Conservation (phyloP, 73 alveolate species). For the Stentor roeselii region DNA sequence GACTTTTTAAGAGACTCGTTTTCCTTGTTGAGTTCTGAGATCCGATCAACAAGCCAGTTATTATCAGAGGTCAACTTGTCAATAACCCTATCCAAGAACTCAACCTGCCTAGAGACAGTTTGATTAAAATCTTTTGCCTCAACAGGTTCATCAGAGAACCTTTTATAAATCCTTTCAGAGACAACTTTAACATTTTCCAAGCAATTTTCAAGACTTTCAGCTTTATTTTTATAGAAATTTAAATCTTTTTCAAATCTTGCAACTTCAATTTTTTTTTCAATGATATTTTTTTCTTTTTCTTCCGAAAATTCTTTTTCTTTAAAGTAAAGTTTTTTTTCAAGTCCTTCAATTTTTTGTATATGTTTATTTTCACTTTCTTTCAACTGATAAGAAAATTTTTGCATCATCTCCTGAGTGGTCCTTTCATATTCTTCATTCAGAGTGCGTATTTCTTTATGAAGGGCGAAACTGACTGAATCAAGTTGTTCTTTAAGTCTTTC, state of each 20-base stretch:
- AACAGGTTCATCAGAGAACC: background rate
- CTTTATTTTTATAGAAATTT: background rate
- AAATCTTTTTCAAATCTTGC: background rate
- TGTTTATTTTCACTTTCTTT: background rate
- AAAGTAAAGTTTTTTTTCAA: background rate
- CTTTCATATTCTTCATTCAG: background rate
- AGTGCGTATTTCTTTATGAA: background rate
- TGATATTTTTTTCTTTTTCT: background rate
- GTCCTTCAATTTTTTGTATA: background rate
- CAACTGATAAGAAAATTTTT: background rate
- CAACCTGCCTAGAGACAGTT: background rate
- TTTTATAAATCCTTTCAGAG: background rate
- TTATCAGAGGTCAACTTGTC: constrained; percentile 22
- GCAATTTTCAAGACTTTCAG: background rate
- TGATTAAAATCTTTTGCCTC: background rate
- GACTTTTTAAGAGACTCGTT: background rate
- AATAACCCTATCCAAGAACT: background rate
- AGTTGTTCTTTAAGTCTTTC: background rate
- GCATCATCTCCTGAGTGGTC: background rate
- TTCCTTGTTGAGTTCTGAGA: constrained; percentile 20
- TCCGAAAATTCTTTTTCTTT: background rate
- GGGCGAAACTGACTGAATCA: background rate
- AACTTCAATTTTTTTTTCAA: too few relatives aligned
- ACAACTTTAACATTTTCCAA: background rate
- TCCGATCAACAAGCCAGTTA: constrained; percentile 26